Evolutionary conservation across 148 eudicot species (phyloP), one percentile per base, ranked within the genome.

Genomic region (Amaranthus hypochondriacus): DNA sequence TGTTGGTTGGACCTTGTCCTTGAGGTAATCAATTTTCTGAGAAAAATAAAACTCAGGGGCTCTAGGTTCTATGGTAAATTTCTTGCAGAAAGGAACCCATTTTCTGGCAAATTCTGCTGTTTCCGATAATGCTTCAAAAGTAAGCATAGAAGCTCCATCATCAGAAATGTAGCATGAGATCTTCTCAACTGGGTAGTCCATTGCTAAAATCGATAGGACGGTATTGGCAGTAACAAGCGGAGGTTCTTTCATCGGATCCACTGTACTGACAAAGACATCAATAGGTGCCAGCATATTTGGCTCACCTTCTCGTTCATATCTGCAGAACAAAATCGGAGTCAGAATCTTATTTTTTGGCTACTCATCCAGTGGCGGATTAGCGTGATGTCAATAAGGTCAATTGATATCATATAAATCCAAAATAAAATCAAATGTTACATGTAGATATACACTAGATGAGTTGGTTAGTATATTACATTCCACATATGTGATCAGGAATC

Each of bases 1-100:
- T 73, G 98, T 94, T 68, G 98, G 97, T 80, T 94, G 98, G 78
- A 94, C 97, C 77, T 94, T 94, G 73, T 94, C 98, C 83, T 92
- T 94, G 56, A 94, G 87, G 72, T 92, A 94, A 78, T 94, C 98
- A 6, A 94, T 82, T 74, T 94, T 92, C 46, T 72, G 85, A 21
- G 97, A 89, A 78, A 94, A 94, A 80, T 94, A 94, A 79, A 87
- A 83, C 81, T 94, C 98, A 3, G 98, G 98, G 6, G 98, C 98
- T 80, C 98, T 78, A 7, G 98, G 98, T 82, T 94, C 98, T 67
- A 94, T 89, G 28, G 82, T 42, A 52, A 94, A 93, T 72, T 93
- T 93, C 91, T 91, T 93, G 77, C 98, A 93, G 79, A 93, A 94
- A 39, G 98, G 98, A 43, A 94, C 98, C 98, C 98, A 94, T 85